Evolutionary conservation across 2,329 filamentous ascomycete genomes (phyloP), one percentile per base, ranked within the genome.

Genomic region (Bipolaris victoriae): DNA sequence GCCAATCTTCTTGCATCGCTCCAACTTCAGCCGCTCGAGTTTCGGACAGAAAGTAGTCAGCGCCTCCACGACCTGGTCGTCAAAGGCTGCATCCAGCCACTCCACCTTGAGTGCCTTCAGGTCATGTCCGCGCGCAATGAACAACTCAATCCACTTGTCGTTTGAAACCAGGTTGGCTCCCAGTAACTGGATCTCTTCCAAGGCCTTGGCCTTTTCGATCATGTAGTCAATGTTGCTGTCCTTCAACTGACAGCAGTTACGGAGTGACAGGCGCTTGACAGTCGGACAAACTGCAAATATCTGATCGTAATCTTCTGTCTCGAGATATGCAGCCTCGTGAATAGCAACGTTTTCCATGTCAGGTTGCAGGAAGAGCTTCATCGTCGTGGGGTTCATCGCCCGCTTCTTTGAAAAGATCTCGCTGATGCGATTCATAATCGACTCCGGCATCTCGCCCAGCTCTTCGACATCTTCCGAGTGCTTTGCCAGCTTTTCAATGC

Each of bases 201-300:
- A 80, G 7, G 84, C 77, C 48, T 86, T 84, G 48, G 90, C 84
- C 46, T 91, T 90, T 53, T 87, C 87, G 18, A 91, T 81, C 69
- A 97, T 84, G 73, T 94, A 97, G 50, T 91, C 86, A 76, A 97
- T 84, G 40, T 92, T 90, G 37, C 83, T 82, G 68, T 97, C 90
- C 76, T 96, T 97, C 81, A 97, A 89, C 71, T 97, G 93, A 48
- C 95, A 90, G n/a, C 89, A 91, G 68, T 93, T 94, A 47, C 90
- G 87, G 10, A 96, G 79, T 63, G 92, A 90, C 55, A 97, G 82
- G 41, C 83, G 84, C 66, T 86, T 86, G 52, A 97, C 79, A 5
- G 82, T 82, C 0, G 90, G 87, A 55, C 90, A 88, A 2, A 87
- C 83, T 49, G 92, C 89, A 61, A 97, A 92, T 40, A 97, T 91